Conservation (phyloP, 176 grass and related monocot genomes). For the Rhynchospora pubera region DNA sequence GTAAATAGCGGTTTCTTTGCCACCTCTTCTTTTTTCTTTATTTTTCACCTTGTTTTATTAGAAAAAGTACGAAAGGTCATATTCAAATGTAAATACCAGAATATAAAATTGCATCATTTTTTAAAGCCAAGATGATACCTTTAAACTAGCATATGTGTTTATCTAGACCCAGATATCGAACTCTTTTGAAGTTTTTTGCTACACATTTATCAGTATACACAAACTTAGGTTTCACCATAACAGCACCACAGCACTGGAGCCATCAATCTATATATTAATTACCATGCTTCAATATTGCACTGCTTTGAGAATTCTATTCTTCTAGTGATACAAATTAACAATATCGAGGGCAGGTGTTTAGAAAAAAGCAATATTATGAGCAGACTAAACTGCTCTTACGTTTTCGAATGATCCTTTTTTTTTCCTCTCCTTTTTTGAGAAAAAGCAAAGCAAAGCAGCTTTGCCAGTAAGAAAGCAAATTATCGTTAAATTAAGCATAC, state of each 20-base stretch:
- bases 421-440: too few relatives aligned
- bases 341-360: too few relatives aligned
- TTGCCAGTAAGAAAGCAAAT: too few relatives aligned
- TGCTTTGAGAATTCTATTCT: too few relatives aligned
- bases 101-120: background rate
- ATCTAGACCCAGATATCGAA: background rate
- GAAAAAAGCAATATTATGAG: too few relatives aligned
- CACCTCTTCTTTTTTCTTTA: background rate
- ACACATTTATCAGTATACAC: background rate
- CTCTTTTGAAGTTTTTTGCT: background rate
- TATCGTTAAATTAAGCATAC: too few relatives aligned
- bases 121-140: background rate
- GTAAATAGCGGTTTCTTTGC: background rate
- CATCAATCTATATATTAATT: background rate
- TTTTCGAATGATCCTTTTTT: too few relatives aligned
- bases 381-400: too few relatives aligned
- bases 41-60: background rate
- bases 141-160: background rate
- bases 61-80: background rate
- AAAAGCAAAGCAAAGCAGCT: too few relatives aligned
- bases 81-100: constrained; percentile 1
- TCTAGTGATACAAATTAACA: too few relatives aligned
- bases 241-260: background rate
- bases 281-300: background rate
- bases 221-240: background rate